Percentiles rank a stretch among this genome's conserved stretches.
These are phyloP conservation scores for Nemania sp. DNA, from an alignment of 2,329 filamentous ascomycete genomes.

Conservation along the genomic window DNA sequence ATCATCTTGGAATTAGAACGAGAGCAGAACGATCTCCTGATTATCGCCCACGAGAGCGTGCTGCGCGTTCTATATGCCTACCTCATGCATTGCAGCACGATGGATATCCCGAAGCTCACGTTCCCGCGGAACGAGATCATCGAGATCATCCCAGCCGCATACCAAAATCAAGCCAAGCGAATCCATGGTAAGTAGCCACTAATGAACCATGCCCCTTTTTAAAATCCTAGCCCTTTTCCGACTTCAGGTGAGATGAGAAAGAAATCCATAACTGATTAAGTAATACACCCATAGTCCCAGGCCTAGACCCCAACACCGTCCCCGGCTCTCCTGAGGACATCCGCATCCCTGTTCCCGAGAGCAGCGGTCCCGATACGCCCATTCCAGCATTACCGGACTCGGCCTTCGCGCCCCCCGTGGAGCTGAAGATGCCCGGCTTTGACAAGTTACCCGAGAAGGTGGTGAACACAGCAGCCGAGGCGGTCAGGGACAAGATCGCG, in stretches of 20 bases:
- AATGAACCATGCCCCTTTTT: neutral
- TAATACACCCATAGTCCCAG: conserved; percentile 54
- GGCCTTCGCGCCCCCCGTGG: conserved; percentile 51
- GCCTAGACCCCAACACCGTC: conserved; percentile 66
- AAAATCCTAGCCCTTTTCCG: neutral
- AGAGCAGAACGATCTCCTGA: conserved; percentile 95
- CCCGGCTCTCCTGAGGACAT: conserved; percentile 81
- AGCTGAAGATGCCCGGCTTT: conserved; percentile 40
- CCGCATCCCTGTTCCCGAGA: conserved; percentile 69
- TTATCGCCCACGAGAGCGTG: conserved; percentile 98
- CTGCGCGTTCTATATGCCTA: conserved; percentile 95
- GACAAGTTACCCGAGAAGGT: conserved; percentile 38
- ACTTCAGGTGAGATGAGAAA: neutral
- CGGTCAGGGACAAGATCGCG: conserved; percentile 39
- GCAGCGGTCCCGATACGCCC: conserved; percentile 45
- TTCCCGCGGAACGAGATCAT: conserved; percentile 98
- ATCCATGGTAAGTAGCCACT: conserved; percentile 61
- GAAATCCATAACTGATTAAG: conserved; percentile 3
- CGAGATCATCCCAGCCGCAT: conserved; percentile 95
- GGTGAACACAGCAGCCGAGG: conserved; percentile 37
- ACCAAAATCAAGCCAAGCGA: conserved; percentile 92
- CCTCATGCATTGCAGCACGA: conserved; percentile 96
- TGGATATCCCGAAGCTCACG: conserved; percentile 87
- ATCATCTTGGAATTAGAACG: conserved; percentile 97
- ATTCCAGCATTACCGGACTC: conserved; percentile 50